Base-by-base conservation (phyloP, 2,329 filamentous ascomycete species). In the Ophiostoma novo-ulmi region DNA sequence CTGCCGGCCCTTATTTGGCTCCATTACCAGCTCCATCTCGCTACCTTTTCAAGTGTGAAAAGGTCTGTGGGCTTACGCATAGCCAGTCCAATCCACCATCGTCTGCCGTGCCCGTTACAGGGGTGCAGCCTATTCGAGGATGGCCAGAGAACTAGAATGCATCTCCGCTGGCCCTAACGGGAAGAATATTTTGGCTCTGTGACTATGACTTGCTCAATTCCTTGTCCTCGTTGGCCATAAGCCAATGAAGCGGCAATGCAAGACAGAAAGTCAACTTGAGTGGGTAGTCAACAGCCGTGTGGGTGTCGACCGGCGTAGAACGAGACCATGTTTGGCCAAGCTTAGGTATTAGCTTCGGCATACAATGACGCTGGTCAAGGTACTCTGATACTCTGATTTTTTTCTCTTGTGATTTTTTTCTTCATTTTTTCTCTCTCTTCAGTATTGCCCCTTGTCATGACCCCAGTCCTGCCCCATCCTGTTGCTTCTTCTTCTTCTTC, bases 1-100 rank as follows among this genome's bases (percentile, higher is more conserved):
- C 52, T 58, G 52, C 52, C 52, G 52, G 52, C 52, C 58, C 58
- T 35, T 63, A 63, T 63, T 63, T 63, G 58, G 58, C 58, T 58
- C 52, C 58, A 36, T 6, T 11, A 17, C 58, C 58, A 61, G 8
- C 55, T 63, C 58, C 58, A 61, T 31, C 58, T 63, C 26, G 58
- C 13, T 17, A 17, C 58, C 58, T 35, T 26, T 63, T 26, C 55
- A 61, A 61, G 55, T 26, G 26, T 63, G 58, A 36, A 63, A 20
- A 17, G 22, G 13, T 17, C 58, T 35, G 26, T 63, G 22, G 58
- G 58, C 5, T 63, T 26, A 35, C 58, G 26, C 58, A 35, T 63
- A 31, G 14, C 26, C 26, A 35, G 52, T 58, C 52, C 52, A 58
- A 26, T 26, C 52, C 52, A 26, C 52, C 52, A 13, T 63, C 13